Conservation (phyloP, 305 asterid genomes). For the Withania somnifera region DNA sequence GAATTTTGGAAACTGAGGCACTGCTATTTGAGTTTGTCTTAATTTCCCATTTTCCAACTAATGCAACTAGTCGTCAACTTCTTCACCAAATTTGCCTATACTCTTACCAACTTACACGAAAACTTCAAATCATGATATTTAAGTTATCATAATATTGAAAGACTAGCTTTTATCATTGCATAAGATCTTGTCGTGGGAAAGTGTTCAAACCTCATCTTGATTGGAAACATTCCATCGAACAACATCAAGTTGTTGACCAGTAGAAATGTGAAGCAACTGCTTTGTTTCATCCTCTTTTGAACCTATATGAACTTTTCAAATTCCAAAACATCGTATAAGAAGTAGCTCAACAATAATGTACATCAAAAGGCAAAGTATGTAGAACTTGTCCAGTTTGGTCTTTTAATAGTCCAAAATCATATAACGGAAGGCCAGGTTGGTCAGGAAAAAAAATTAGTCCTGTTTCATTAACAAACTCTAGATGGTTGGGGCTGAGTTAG, state of each 20-base stretch:
- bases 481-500: neutral
- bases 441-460: neutral
- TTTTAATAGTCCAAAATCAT: neutral
- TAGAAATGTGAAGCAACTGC: conserved; percentile 62
- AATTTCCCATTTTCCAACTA: neutral
- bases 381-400: neutral
- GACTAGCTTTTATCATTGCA: neutral
- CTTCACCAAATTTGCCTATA: neutral
- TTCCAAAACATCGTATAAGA: neutral
- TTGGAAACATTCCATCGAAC: conserved; percentile 81
- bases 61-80: neutral
- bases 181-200: conserved; percentile 2
- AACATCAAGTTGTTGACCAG: conserved; percentile 61
- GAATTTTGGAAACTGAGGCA: neutral
- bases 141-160: neutral
- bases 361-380: neutral
- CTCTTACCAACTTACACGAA: neutral
- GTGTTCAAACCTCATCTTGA: conserved; percentile 67
- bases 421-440: neutral
- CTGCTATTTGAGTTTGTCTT: neutral
- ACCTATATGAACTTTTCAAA: conserved; percentile 19
- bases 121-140: neutral
- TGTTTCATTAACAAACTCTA: neutral
- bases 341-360: neutral
- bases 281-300: conserved; percentile 61